phyloP scores from a whole-genome alignment of 352 stramenopile species.

The Plasmopara halstedii region DNA sequence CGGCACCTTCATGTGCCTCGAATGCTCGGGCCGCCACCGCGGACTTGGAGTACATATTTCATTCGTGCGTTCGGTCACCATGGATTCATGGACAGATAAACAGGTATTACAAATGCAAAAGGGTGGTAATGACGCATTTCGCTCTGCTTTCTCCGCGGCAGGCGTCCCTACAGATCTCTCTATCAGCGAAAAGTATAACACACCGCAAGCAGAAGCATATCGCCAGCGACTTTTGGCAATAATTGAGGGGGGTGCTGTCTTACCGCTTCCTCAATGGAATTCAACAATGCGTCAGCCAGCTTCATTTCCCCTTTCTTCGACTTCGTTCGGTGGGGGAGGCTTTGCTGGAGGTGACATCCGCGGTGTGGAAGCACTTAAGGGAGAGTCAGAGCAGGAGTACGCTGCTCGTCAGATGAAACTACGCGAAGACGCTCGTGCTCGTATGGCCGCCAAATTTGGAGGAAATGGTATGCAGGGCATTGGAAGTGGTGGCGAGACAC shows the following conservation, averaged over 20 bases:
- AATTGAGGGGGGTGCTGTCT: slow-evolving; percentile 45
- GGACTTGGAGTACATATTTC: slow-evolving; percentile 90
- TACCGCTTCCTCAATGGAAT: slow-evolving; percentile 61
- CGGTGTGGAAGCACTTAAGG: slow-evolving; percentile 77
- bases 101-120: slow-evolving; percentile 81
- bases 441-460: slow-evolving; percentile 79
- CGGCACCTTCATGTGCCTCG: slow-evolving; percentile 93
- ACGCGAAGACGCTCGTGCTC: slow-evolving; percentile 61
- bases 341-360: slow-evolving; percentile 36
- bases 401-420: slow-evolving; percentile 65
- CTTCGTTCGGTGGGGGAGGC: slow-evolving; percentile 17
- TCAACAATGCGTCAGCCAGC: slow-evolving; percentile 31
- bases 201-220: slow-evolving; percentile 69
- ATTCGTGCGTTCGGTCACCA: slow-evolving; percentile 86
- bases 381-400: slow-evolving; percentile 73
- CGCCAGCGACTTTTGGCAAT: slow-evolving; percentile 49
- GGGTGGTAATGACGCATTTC: slow-evolving; percentile 71
- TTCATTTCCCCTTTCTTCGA: slow-evolving; percentile 32
- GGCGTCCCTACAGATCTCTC: slow-evolving; percentile 67
- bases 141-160: slow-evolving; percentile 44
- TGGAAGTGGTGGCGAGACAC: slow-evolving; percentile 56
- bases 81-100: slow-evolving; percentile 86
- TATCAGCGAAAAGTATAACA: slow-evolving; percentile 82
- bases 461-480: slow-evolving; percentile 71
- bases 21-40: slow-evolving; percentile 90